phyloP scores from a whole-genome alignment of 139 green algal species.

The Astrephomene gubernaculifera region DNA sequence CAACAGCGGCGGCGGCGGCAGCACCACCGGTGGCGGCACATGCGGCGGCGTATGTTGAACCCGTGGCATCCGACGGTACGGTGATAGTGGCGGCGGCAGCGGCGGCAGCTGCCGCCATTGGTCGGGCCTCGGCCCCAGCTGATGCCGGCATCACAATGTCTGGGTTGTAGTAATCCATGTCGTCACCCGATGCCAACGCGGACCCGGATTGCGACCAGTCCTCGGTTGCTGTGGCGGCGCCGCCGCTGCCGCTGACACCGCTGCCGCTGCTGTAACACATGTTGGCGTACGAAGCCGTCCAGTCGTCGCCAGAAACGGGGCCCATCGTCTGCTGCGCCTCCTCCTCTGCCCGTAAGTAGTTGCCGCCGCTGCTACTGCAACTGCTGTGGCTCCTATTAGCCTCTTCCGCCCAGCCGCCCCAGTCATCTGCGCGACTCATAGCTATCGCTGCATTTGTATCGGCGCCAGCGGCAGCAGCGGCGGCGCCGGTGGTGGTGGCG shows the following conservation, averaged over 20 bases:
- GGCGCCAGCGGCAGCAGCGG: neutral
- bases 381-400: neutral
- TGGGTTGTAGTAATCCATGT: constrained; percentile 11
- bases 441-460: neutral
- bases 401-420: constrained; percentile 16
- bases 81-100: neutral
- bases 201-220: neutral
- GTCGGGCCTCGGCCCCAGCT: too few species aligned
- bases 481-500: too few species aligned
- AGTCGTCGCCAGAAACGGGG: constrained; percentile 11
- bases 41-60: too few species aligned
- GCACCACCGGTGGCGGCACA: neutral
- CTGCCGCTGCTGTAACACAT: too few species aligned
- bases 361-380: neutral
- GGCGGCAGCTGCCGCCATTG: neutral
- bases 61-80: too few species aligned
- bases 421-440: constrained; percentile 15
- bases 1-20: neutral
- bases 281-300: neutral
- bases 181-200: constrained; percentile 11
- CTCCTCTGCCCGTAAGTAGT: too few species aligned
- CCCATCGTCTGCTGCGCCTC: constrained; percentile 6
- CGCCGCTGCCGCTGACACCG: neutral
- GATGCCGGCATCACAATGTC: neutral
- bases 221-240: neutral